Evolutionary conservation across 163 green algal species (phyloP).

Genomic region (Picocystis sp.): DNA sequence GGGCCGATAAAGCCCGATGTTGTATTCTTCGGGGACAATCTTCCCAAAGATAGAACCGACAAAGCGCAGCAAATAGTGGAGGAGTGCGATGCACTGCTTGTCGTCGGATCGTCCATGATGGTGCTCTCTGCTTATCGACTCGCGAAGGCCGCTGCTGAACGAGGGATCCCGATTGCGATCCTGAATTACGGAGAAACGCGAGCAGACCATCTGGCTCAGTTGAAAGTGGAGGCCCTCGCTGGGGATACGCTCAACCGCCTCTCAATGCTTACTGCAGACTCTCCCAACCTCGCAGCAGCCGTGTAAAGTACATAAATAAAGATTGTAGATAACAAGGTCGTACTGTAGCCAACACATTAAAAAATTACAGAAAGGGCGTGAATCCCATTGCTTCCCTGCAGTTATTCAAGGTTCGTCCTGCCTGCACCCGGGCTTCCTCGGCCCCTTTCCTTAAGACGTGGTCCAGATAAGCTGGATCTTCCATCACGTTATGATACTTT

Average conservation of each 20-base stretch:
- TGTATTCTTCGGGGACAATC: constrained; percentile 61
- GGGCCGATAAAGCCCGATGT: constrained; percentile 74
- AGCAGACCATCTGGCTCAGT: constrained; percentile 43
- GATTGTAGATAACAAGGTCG: neutral
- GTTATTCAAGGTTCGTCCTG: constrained; percentile 47
- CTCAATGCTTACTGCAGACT: neutral
- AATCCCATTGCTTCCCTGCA: constrained; percentile 82
- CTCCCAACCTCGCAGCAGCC: neutral
- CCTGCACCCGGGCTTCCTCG: constrained; percentile 40
- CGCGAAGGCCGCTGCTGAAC: constrained; percentile 42
- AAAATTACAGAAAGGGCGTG: constrained; percentile 13
- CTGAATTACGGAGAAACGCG: constrained; percentile 58
- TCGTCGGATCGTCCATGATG: constrained; percentile 53
- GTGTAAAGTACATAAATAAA: neutral
- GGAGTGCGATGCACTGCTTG: constrained; percentile 34
- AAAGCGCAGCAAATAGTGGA: constrained; percentile 1
- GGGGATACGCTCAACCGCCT: neutral
- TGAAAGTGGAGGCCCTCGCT: constrained; percentile 30
- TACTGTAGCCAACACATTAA: neutral
- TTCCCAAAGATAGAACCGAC: constrained; percentile 30
- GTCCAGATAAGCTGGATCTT: constrained; percentile 52
- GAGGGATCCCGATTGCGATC: constrained; percentile 35
- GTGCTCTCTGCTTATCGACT: constrained; percentile 61
- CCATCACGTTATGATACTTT: constrained; percentile 46
- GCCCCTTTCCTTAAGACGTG: constrained; percentile 46